Base-by-base conservation (phyloP, 1,284 basidiomycete genomes). In the Meira nashicola region DNA sequence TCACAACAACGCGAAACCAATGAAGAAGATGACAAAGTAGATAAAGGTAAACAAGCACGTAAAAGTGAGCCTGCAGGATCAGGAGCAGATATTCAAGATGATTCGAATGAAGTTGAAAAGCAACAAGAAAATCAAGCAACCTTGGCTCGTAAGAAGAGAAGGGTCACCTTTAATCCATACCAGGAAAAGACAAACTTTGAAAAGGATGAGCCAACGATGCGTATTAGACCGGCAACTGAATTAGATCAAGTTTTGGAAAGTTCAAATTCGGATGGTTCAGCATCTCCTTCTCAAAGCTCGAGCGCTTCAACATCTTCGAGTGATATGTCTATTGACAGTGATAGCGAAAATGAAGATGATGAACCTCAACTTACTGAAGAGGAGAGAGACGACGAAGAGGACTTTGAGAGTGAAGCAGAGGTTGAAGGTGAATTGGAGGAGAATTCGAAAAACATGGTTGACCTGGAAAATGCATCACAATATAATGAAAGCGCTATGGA, bases 171-270 rank as follows among this genome's bases (percentile, higher is more conserved):
- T 38, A 65, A 58, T 21, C 54, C 56, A 11, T 47, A 38, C 21
- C 54, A 60, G 25, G 58, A 64, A 33, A 53, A 59, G 39, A 57
- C 62, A 43, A 56, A 49, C 39, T 68, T 64, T 53, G 59, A 57
- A 50, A 57, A 57, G 40, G 66, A 68, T 41, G 66, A 68, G 64
- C 66, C 66, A 28, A 68, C 66, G 37, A 68, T 68, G 61, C 51
- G 59, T 40, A 60, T 68, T 15, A 58, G 59, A 1, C 63, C 65
- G 7, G 55, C 63, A 23, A 33, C 23, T 61, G 52, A 57, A 2
- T 49, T 54, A 17, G 58, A 54, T n/a, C 12, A 55, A 23, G 46
- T 48, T 5, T n/a, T 23, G 12, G 46, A 48, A 12, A 15, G 4
- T 12, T 14, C 12, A 14, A 48, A 23, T 49, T n/a, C 39, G 19